These are phyloP conservation scores for Bremia lactucae DNA, from an alignment of 352 stramenopile genomes.

Conservation along the genomic window DNA sequence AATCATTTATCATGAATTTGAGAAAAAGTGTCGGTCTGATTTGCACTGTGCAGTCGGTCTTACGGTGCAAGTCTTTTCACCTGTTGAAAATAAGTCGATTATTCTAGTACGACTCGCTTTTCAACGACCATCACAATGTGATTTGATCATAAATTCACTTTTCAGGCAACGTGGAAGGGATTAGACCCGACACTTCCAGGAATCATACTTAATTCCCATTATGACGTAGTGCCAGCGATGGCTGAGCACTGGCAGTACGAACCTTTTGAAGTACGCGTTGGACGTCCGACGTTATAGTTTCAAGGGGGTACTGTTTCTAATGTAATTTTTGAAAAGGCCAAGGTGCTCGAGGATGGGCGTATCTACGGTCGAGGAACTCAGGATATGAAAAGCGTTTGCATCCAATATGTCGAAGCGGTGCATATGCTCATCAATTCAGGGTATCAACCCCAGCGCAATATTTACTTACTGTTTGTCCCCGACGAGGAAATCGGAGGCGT, in stretches of 20 bases:
- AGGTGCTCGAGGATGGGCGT: conserved; percentile 78
- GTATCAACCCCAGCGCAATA: conserved; percentile 75
- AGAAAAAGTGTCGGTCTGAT: not conserved
- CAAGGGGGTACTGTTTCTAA: too few relatives aligned
- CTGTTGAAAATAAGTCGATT: conserved; percentile 73
- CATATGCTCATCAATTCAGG: conserved; percentile 43
- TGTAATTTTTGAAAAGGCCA: conserved; percentile 31
- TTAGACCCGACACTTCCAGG: conserved; percentile 76
- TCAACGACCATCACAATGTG: too few relatives aligned
- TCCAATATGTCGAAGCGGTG: conserved; percentile 92
- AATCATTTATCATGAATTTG: not conserved
- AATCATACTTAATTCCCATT: conserved; percentile 94
- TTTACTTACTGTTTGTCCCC: conserved; percentile 89
- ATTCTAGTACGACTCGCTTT: conserved; percentile 57
- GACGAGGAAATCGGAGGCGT: conserved; percentile 90
- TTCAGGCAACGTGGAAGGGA: conserved; percentile 73
- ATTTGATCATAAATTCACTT: too few relatives aligned
- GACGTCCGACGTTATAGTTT: too few relatives aligned
- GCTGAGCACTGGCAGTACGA: conserved; percentile 84
- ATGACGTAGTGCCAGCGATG: conserved; percentile 92
- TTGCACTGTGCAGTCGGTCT: conserved; percentile 23
- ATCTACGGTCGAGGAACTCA: conserved; percentile 92
- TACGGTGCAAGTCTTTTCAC: conserved; percentile 37
- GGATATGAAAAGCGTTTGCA: conserved; percentile 95
- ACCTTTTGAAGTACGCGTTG: conserved; percentile 86